Conservation (phyloP, 2,329 filamentous ascomycete genomes). For the Graphium sp. region DNA sequence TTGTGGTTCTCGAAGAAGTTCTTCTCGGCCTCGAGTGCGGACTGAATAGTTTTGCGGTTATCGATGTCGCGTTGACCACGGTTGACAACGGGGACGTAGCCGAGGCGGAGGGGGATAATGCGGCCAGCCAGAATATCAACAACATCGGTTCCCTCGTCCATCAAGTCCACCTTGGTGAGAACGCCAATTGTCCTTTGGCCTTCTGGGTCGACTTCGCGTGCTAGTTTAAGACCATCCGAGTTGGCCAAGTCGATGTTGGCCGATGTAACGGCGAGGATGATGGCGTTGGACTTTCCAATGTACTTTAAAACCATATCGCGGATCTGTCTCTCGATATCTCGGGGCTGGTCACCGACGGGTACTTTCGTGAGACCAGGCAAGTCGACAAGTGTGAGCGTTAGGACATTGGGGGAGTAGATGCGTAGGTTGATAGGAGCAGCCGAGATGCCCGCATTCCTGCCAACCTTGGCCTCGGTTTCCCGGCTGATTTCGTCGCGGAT, state of each 20-base stretch:
- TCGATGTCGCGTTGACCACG: slow-evolving; percentile 96
- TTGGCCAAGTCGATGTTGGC: slow-evolving; percentile 98
- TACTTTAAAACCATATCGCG: slow-evolving; percentile 97
- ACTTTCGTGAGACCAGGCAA: slow-evolving; percentile 93
- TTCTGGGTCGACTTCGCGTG: slow-evolving; percentile 90
- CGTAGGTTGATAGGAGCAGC: slow-evolving; percentile 92
- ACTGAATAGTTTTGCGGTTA: slow-evolving; percentile 88
- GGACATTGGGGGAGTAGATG: slow-evolving; percentile 96
- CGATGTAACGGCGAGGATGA: slow-evolving; percentile 89
- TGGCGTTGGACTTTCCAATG: slow-evolving; percentile 95
- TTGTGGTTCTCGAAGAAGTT: slow-evolving; percentile 98
- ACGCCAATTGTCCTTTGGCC: slow-evolving; percentile 97
- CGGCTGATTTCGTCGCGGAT: slow-evolving; percentile 94
- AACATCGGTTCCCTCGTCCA: slow-evolving; percentile 97
- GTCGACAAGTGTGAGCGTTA: slow-evolving; percentile 92
- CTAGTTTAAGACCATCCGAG: slow-evolving; percentile 92
- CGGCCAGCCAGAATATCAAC: slow-evolving; percentile 96
- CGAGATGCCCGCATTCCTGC: slow-evolving; percentile 90
- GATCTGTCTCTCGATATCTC: slow-evolving; percentile 94
- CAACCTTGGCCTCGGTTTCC: slow-evolving; percentile 93
- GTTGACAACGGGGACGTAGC: slow-evolving; percentile 96
- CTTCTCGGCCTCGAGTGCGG: slow-evolving; percentile 84
- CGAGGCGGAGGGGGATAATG: slow-evolving; percentile 86
- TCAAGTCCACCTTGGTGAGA: slow-evolving; percentile 94
- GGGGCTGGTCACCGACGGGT: slow-evolving; percentile 86